Base-by-base conservation (phyloP, 768 basidiomycete genomes). In the Lactarius evosmus region DNA sequence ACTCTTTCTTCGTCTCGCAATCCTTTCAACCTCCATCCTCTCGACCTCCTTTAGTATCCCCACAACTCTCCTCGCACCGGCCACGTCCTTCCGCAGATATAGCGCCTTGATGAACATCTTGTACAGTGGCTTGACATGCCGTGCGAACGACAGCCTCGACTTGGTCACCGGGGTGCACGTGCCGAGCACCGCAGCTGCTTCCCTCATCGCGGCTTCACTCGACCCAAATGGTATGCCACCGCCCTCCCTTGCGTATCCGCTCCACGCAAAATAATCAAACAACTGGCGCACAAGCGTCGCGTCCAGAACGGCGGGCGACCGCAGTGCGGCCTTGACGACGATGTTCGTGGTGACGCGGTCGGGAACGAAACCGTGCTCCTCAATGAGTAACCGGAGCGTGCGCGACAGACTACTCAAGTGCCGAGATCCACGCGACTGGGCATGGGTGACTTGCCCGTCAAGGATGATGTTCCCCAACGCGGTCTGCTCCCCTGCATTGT, bases 261-360 rank as follows among this genome's bases (percentile, higher is more conserved):
- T 74, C 63, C 79, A 73, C 22, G 88, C 74, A 70, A 90, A 75
- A 19, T 83, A 78, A 72, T 91, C 86, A 62, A 91, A 89, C n/a
- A 91, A 70, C 25, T 70, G 75, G 41, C 83, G 79, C 51, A 89
- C 71, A 60, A 77, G 77, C 19, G 60, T 46, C 4, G 74, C 67
- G 64, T 82, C 77, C 50, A 88, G 73, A 22, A 74, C 75, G 0
- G 70, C 65, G 34, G 74, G 75, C 83, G 85, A 87, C 19, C 73
- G 72, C 62, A 93, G 72, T 66, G 87, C 75, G 8, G 79, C 80
- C 70, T 85, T 86, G 64, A 90, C 63, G 50, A 92, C 57, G 53
- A 91, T 82, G 69, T 93, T 92, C 60, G 82, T 75, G 5, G 91
- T 91, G 41, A 88, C 77, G 11, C 85, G 79, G 71, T 93, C 89